Base-by-base conservation (phyloP, 2,329 filamentous ascomycete species). In the Zalaria obscura region DNA sequence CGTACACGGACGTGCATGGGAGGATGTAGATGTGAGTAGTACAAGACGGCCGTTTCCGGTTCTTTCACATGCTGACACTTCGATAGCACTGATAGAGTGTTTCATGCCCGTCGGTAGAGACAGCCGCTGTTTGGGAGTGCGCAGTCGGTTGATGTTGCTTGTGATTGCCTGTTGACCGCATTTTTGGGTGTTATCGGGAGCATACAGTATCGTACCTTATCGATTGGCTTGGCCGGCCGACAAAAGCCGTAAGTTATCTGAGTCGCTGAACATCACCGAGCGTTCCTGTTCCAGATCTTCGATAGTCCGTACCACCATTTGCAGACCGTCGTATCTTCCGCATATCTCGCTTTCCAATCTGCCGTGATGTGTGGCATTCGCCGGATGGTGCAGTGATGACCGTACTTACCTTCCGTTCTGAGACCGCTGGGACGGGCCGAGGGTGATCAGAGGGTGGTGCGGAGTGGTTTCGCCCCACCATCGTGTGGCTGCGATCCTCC, bases 1-100 rank as follows among this genome's bases (percentile, higher is more conserved):
- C 41, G 87, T 96, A 27, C 80, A 91, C 60, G 89, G 89, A 47
- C 76, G 89, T 50, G 83, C 85, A 51, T 95, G 89, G 88, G 87
- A 93, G 65, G 87, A 77, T 50, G 63, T 72, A 39, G 75, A 78
- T 26, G 25, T 36, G 7, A 25, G 29, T 32, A n/a, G 7, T 32
- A 32, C 29, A 32, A n/a, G 29, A n/a, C 7, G 7, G n/a, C n/a
- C 29, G 29, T 7, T 32, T 7, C n/a, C n/a, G 29, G 29, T 32
- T 7, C 29, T 32, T 7, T n/a, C 7, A n/a, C 29, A 7, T 7
- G n/a, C 29, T 32, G n/a, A 32, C 29, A n/a, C 29, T 32, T n/a
- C 7, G n/a, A 32, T n/a, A 32, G 29, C 29, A 32, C 29, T 32
- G 29, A 32, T 32, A 9, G 35, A 7, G 18, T 11, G 35, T 11